Conservation (phyloP, 2,329 filamentous ascomycete species). For the Penicillium oxalicum region DNA sequence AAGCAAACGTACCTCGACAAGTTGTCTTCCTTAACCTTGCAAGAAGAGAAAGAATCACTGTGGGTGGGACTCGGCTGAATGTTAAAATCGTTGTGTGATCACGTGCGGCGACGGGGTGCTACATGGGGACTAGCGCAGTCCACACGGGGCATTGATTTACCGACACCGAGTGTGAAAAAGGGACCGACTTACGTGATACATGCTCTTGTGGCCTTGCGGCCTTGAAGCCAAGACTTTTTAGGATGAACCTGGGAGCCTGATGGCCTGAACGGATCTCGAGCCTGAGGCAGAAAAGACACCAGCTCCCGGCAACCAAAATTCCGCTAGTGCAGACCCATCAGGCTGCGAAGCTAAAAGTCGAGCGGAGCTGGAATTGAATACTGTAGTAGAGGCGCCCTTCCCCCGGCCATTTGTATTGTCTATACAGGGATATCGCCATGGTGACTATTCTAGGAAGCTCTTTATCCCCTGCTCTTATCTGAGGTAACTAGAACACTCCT, state of each 20-base stretch:
- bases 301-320: background rate
- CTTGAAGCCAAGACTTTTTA: background rate
- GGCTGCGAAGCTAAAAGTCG: constrained; percentile 8
- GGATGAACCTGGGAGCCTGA: too few species aligned
- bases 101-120: constrained; percentile 20
- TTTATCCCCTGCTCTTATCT: constrained; percentile 2
- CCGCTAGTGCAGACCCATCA: background rate
- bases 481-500: constrained; percentile 7
- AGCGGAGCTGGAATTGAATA: constrained; percentile 6
- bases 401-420: constrained; percentile 6
- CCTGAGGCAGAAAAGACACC: constrained; percentile 10
- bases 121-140: background rate
- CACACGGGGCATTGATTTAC: background rate
- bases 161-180: background rate
- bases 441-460: constrained; percentile 13
- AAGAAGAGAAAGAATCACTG: constrained; percentile 22
- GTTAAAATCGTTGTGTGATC: constrained; percentile 40
- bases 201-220: background rate
- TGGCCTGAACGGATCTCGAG: too few species aligned
- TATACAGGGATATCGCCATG: constrained; percentile 14
- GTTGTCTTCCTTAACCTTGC: constrained; percentile 57
- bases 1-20: constrained; percentile 50
- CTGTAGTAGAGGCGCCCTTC: too few species aligned
- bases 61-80: constrained; percentile 22
- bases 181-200: background rate